Conservation (phyloP, 1,284 basidiomycete species). For the Neolentinus lepideus region DNA sequence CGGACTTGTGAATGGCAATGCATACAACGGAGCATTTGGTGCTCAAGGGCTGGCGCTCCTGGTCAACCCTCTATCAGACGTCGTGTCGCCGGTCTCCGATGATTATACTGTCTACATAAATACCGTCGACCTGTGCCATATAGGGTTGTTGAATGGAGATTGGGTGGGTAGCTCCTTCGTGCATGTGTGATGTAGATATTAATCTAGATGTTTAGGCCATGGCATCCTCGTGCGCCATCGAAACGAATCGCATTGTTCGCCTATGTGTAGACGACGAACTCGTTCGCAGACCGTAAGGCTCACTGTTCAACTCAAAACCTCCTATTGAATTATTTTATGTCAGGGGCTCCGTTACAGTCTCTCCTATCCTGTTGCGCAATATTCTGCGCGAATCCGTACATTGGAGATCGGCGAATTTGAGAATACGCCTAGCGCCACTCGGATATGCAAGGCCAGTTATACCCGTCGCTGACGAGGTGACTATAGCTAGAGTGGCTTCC, state of each 20-base stretch:
- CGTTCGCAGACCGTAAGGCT: conserved; percentile 23
- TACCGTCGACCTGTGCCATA: conserved; percentile 57
- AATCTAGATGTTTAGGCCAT: background rate
- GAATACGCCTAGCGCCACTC: conserved; percentile 44
- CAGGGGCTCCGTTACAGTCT: conserved; percentile 35
- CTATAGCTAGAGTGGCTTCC: conserved; percentile 81
- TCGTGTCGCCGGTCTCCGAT: conserved; percentile 29
- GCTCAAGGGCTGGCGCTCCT: conserved; percentile 9
- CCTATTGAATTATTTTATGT: conserved; percentile 1
- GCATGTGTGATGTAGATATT: background rate
- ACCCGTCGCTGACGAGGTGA: conserved; percentile 68
- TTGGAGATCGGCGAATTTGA: conserved; percentile 20
- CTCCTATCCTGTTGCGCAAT: conserved; percentile 57
- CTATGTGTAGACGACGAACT: conserved; percentile 46
- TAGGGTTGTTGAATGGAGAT: conserved; percentile 81
- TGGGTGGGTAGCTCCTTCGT: conserved; percentile 53
- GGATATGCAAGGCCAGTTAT: conserved; percentile 51
- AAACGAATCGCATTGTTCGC: conserved; percentile 41
- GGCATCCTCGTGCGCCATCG: conserved; percentile 14
- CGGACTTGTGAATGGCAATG: background rate
- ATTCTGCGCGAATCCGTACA: conserved; percentile 22
- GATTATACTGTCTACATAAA: conserved; percentile 48
- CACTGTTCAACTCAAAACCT: background rate
- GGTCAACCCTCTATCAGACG: conserved; percentile 23
- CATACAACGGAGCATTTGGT: background rate